A percentile compares a stretch with the other conserved stretches of the same genome.
These are phyloP conservation scores for Toxicodendron radicans DNA, from an alignment of 345 rosid species.

Conservation along the genomic window DNA sequence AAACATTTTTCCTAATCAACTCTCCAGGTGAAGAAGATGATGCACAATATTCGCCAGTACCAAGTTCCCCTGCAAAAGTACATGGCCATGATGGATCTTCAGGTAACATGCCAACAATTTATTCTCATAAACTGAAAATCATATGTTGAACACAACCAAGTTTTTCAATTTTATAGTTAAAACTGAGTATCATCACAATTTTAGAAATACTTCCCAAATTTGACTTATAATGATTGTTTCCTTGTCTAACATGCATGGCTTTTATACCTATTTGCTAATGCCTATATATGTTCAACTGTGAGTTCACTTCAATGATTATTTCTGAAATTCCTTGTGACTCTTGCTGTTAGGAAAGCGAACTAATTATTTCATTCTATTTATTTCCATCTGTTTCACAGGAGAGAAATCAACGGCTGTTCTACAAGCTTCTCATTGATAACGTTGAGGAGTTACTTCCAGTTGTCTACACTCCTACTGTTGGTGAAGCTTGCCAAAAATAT, in stretches of 20 bases:
- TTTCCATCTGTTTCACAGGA: slow-evolving; percentile 49
- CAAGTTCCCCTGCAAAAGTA: slow-evolving; percentile 90
- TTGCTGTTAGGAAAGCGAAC: background rate
- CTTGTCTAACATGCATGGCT: background rate
- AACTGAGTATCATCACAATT: background rate
- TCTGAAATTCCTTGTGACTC: background rate
- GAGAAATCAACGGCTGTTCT: slow-evolving; percentile 79
- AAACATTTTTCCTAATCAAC: background rate
- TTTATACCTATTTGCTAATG: background rate
- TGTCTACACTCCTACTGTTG: slow-evolving; percentile 96
- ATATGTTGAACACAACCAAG: background rate
- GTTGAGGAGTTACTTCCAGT: slow-evolving; percentile 96
- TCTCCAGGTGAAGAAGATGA: slow-evolving; percentile 79
- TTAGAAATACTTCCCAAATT: background rate
- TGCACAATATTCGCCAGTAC: slow-evolving; percentile 83
- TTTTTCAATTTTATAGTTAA: background rate
- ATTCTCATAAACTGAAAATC: background rate
- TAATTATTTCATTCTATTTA: background rate
- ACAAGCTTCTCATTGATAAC: slow-evolving; percentile 84
- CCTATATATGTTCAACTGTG: background rate
- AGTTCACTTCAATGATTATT: background rate
- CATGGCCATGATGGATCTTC: slow-evolving; percentile 98
- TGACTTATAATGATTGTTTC: background rate
- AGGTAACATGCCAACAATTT: slow-evolving; percentile 40
- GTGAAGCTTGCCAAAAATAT: slow-evolving; percentile 97